phyloP scores from a whole-genome alignment of 2,329 filamentous ascomycete species.

The Aulographum hederae region DNA sequence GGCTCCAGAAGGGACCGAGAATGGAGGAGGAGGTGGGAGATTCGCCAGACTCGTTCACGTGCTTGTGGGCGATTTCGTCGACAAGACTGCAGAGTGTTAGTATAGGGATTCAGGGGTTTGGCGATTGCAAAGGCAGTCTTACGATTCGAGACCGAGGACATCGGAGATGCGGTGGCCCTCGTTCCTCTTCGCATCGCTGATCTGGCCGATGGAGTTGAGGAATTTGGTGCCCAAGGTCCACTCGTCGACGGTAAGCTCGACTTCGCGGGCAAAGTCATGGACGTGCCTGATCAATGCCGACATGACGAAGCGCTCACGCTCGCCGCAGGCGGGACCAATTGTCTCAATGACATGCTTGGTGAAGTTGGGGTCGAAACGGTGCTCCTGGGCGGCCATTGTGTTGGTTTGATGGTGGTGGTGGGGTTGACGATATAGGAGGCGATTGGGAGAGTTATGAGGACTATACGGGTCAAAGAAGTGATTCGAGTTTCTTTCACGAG shows the following conservation, averaged over 20 bases:
- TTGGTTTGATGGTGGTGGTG: no score
- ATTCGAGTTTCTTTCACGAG: no score
- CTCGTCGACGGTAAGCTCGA: constrained; percentile 39
- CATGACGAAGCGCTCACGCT: constrained; percentile 21
- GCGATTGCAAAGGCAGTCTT: constrained; percentile 9
- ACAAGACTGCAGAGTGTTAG: constrained; percentile 24
- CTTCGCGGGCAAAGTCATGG: constrained; percentile 40
- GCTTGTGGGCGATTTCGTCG: constrained; percentile 62
- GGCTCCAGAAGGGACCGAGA: constrained; percentile 70
- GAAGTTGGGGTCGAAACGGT: constrained; percentile 12
- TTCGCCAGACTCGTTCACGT: constrained; percentile 30
- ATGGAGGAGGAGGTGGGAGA: constrained; percentile 56
- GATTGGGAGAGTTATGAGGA: no score
- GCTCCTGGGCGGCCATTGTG: no score
- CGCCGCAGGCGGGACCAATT: constrained; percentile 16
- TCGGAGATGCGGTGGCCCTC: constrained; percentile 43
- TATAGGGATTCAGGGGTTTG: not conserved
- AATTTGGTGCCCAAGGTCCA: constrained; percentile 37
- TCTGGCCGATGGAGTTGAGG: constrained; percentile 43
- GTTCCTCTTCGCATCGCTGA: constrained; percentile 43
- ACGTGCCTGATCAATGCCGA: constrained; percentile 33
- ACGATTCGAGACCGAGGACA: constrained; percentile 39
- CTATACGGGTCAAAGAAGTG: no score
- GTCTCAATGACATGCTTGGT: constrained; percentile 17
- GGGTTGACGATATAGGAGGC: no score